A percentile compares a stretch with the other conserved stretches of the same genome.
Evolutionary conservation across 2,329 filamentous ascomycete genomes (phyloP).

Genomic region (Diaporthe batatas): DNA sequence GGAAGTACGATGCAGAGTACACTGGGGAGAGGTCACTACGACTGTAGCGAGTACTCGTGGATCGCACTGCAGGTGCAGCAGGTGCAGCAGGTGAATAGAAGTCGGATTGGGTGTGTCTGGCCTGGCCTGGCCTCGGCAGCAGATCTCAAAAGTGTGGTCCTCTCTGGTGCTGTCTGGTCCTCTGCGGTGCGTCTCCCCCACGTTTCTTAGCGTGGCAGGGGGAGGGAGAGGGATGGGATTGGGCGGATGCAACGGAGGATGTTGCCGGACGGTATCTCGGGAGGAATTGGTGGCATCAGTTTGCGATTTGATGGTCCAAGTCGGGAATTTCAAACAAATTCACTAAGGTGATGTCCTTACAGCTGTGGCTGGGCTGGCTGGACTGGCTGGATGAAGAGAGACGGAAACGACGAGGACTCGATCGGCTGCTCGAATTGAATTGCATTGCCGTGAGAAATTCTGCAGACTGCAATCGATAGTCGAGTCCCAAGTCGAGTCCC

Average conservation of each 20-base stretch:
- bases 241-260: background rate
- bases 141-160: background rate
- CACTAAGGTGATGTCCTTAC: background rate
- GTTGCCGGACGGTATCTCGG: slow-evolving; percentile 8
- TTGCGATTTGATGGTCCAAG: no score
- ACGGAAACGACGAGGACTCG: background rate
- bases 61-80: slow-evolving; percentile 1
- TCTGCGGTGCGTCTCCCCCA: slow-evolving; percentile 10
- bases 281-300: background rate
- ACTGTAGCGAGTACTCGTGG: background rate
- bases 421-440: background rate
- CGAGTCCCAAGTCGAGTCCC: background rate
- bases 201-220: slow-evolving; percentile 33
- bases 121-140: slow-evolving; percentile 3
- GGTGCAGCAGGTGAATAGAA: background rate
- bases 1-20: slow-evolving; percentile 4
- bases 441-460: background rate
- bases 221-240: background rate
- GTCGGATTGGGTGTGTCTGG: background rate
- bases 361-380: background rate
- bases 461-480: slow-evolving; percentile 23
- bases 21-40: background rate
- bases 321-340: background rate
- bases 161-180: no score
- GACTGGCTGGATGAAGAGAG: background rate